Base-by-base conservation (phyloP, 768 basidiomycete genomes). In the Phanerochaete carnosa region DNA sequence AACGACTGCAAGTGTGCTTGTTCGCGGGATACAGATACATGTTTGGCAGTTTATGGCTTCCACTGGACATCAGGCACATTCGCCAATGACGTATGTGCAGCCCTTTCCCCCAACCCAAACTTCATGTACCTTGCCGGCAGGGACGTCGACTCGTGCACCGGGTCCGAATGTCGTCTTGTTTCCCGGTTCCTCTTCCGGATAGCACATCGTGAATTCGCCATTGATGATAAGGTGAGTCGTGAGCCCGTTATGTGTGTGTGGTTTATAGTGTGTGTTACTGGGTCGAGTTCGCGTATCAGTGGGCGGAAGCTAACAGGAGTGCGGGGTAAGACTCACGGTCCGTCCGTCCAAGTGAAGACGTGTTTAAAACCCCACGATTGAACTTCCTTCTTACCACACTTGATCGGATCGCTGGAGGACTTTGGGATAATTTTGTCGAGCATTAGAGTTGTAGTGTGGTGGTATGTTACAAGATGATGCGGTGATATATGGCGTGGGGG, bases 81-180 rank as follows among this genome's bases (percentile, higher is more conserved):
- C 69, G 1, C 71, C 71, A n/a, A 70, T 70, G 28, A 71, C 70
- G 56, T 69, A 69, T 28, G 67, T 72, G 57, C 71, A 71, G 8
- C 70, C 71, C 32, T 68, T 59, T n/a, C 60, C 61, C 6, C 71
- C 71, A 35, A 72, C 66, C 68, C 70, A 72, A 2, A 71, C 70
- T 58, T 72, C 71, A 54, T 72, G 71, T 32, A 69, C 52, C 50
- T 67, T 67, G 28, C 61, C 60, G 5, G 67, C 70, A 2, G 67
- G 66, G 1, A 72, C 68, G 50, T 72, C 71, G 37, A 72, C 65
- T 39, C 71, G 61, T 25, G 65, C 63, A 2, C 70, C 68, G 25
- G 66, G 64, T 0, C 70, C 71, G 50, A 69, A 69, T 19, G 67
- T 65, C 46, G 68, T 66, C 55, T 68, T 70, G 52, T 65, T 66